Conservation (phyloP, 2,329 filamentous ascomycete genomes). For the Sordariomycetes sp. region DNA sequence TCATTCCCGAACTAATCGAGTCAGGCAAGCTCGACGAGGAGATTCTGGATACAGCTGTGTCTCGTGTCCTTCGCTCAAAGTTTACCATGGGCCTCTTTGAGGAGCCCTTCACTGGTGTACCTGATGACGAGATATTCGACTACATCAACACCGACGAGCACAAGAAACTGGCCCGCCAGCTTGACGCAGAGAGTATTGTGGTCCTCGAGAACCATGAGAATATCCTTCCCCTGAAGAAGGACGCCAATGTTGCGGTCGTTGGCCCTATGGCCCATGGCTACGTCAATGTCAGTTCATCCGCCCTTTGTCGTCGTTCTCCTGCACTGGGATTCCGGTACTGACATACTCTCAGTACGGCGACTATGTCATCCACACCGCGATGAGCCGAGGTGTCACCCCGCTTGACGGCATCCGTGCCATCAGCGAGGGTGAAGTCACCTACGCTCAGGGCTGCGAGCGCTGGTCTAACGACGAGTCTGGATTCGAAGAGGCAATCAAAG, state of each 20-base stretch:
- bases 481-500: slow-evolving; percentile 51
- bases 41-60: slow-evolving; percentile 52
- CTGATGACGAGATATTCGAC: slow-evolving; percentile 37
- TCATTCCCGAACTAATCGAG: slow-evolving; percentile 50
- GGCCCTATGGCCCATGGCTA: slow-evolving; percentile 62
- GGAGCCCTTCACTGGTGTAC: slow-evolving; percentile 47
- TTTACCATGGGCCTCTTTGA: slow-evolving; percentile 62
- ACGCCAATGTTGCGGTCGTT: slow-evolving; percentile 58
- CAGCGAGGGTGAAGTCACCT: slow-evolving; percentile 47
- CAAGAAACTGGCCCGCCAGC: slow-evolving; percentile 43
- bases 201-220: slow-evolving; percentile 44
- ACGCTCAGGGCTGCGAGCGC: slow-evolving; percentile 56
- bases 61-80: slow-evolving; percentile 51
- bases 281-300: slow-evolving; percentile 42
- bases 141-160: slow-evolving; percentile 49
- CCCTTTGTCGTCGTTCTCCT: background rate
- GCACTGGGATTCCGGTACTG: slow-evolving; percentile 6
- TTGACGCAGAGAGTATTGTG: slow-evolving; percentile 52
- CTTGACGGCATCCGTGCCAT: slow-evolving; percentile 53
- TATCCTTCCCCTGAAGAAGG: slow-evolving; percentile 41
- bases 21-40: slow-evolving; percentile 44
- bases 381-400: slow-evolving; percentile 54
- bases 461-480: slow-evolving; percentile 60
- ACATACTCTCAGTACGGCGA: slow-evolving; percentile 43
- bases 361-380: slow-evolving; percentile 54